These are phyloP conservation scores for Aspergillus ellipticus DNA, from an alignment of 495 filamentous ascomycete species.

Conservation along the genomic window DNA sequence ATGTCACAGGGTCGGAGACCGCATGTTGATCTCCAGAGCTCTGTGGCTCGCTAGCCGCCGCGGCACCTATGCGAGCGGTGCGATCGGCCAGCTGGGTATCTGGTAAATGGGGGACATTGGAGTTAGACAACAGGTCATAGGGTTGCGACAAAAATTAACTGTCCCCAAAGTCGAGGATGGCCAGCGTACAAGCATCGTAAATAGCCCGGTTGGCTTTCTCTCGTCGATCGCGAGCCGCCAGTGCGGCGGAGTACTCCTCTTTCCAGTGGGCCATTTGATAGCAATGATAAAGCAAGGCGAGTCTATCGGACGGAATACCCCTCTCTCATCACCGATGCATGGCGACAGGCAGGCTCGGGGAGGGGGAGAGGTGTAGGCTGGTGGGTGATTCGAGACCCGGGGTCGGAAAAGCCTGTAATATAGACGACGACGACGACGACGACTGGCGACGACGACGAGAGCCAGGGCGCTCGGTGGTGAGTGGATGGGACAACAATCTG, in stretches of 20 bases:
- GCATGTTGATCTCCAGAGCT: conserved; percentile 13
- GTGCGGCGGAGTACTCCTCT: conserved; percentile 52
- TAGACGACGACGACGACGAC: background rate
- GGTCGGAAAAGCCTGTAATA: no score
- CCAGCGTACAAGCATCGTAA: conserved; percentile 54
- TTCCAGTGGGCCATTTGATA: conserved; percentile 53
- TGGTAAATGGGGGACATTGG: conserved; percentile 22
- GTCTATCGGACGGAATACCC: conserved; percentile 5
- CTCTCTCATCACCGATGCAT: no score
- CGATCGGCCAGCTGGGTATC: conserved; percentile 70
- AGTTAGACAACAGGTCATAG: background rate
- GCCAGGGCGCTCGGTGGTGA: no score
- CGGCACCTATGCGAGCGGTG: conserved; percentile 54
- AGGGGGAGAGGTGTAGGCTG: no score
- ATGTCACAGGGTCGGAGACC: conserved; percentile 14
- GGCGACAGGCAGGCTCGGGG: no score
- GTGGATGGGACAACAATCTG: no score
- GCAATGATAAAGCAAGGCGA: conserved; percentile 17
- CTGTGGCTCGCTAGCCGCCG: conserved; percentile 7
- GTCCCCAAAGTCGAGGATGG: background rate
- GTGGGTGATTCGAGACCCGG: no score
- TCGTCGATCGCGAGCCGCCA: conserved; percentile 52
- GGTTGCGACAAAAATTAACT: background rate
- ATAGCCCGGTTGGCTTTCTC: conserved; percentile 55
- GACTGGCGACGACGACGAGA: no score